These are phyloP conservation scores for Boletus rufocinnamomeus DNA, from an alignment of 768 basidiomycete species.

Conservation along the genomic window DNA sequence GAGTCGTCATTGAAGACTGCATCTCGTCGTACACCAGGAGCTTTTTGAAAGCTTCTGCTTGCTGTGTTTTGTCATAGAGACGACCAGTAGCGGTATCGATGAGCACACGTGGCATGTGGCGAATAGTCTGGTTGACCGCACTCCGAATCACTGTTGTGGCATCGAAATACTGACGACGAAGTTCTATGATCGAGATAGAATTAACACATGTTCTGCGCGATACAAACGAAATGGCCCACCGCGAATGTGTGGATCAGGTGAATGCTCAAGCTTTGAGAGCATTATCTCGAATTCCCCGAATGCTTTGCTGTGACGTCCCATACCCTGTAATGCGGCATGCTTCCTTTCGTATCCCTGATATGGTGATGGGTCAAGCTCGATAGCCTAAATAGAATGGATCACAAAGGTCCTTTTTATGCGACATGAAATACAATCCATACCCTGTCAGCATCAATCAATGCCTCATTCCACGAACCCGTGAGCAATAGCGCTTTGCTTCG, in stretches of 20 bases:
- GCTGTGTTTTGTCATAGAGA: not conserved
- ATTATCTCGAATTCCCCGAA: not conserved
- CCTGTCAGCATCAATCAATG: conserved; percentile 4
- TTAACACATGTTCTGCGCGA: not conserved
- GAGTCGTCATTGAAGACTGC: not conserved
- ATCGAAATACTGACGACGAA: not conserved
- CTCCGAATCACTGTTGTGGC: not conserved
- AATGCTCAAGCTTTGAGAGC: conserved; percentile 3
- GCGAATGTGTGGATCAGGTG: not conserved
- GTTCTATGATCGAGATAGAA: not conserved
- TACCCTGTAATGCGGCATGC: conserved; percentile 4
- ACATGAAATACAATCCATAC: not conserved
- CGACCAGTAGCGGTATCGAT: not conserved
- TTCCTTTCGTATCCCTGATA: not conserved
- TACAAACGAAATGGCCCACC: not conserved
- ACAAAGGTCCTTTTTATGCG: not conserved
- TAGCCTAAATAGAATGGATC: not conserved
- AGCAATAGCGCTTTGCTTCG: not conserved
- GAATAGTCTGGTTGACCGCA: not conserved
- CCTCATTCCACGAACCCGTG: conserved; percentile 1
- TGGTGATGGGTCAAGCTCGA: conserved; percentile 5
- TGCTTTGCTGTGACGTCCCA: not conserved
- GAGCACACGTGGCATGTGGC: not conserved
- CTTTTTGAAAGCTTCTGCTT: not conserved
- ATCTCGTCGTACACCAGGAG: not conserved